Evolutionary conservation across 768 basidiomycete species (phyloP), one percentile per base, ranked within the genome.

Genomic region (Collybia sordida): DNA sequence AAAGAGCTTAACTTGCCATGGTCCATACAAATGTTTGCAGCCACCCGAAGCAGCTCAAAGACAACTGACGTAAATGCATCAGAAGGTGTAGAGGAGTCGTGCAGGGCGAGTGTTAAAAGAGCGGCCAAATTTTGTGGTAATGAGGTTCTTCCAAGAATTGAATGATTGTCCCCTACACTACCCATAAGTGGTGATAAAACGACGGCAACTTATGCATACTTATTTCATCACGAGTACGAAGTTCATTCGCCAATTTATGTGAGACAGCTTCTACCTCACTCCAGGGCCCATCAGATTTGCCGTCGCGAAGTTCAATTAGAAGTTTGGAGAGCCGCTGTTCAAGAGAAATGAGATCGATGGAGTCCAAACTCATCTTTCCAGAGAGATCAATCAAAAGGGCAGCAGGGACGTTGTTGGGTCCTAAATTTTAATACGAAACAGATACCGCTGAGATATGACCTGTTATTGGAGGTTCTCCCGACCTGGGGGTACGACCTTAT

Each of bases 1-100:
- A 31, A 39, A 35, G 42, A 38, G 34, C 23, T 14, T 17, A 19
- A 64, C 81, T 52, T 56, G 84, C 89, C 83, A 58, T 93, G 89
- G 62, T 93, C 89, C 69, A 90, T 84, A 65, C 88, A 91, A 15
- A 93, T 67, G 66, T 93, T 93, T 11, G 91, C 91, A 21, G 82
- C 83, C 12, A 91, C 82, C 50, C 91, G 79, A 47, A 93, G 77
- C 24, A 91, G 68, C 62, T 93, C 88, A 51, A 79, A 80, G 19
- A 84, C 72, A 8, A 79, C 77, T 7, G 77, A 60, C 43, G 80
- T 72, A 50, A 74, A 77, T n/a, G 66, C 53, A 23, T 73, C 67
- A 47, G 63, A 67, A 4, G 82, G 80, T 40, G 75, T 70, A 17
- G 74, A 54, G 4, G 76, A 62, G 37, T 75, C 80, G 49, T 75